Percentiles rank a stretch among this genome's conserved stretches.
Evolutionary conservation across 73 alveolate species (phyloP).

Genomic region (Effrenium voratum): DNA sequence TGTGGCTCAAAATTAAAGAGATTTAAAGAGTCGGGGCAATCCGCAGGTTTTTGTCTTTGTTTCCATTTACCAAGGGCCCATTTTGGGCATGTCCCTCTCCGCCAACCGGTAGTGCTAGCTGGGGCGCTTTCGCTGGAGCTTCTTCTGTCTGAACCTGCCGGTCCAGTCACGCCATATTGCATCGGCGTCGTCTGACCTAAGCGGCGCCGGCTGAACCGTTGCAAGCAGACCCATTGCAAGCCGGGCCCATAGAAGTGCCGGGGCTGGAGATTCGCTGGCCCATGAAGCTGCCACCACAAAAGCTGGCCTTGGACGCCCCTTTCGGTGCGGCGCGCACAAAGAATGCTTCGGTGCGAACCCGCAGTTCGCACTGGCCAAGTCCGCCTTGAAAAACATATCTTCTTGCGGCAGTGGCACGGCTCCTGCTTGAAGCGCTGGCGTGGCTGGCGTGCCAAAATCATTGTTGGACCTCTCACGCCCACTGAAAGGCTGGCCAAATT

Average conservation of each 20-base stretch:
- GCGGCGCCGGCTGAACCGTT: neutral
- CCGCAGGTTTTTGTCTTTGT: too few species aligned
- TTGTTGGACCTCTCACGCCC: conserved; percentile 89
- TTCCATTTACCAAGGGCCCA: too few species aligned
- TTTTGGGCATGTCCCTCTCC: neutral
- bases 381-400: neutral
- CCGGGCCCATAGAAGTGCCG: conserved; percentile 67
- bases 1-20: neutral
- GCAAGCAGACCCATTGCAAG: neutral
- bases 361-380: neutral
- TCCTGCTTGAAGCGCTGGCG: conserved; percentile 88
- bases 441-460: conserved; percentile 81
- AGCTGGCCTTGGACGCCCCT: conserved; percentile 39
- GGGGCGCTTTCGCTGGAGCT: conserved; percentile 88
- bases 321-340: neutral
- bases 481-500: too few species aligned
- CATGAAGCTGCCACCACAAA: conserved; percentile 76
- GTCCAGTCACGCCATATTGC: conserved; percentile 81
- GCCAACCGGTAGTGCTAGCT: neutral
- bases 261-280: conserved; percentile 91
- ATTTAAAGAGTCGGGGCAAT: neutral
- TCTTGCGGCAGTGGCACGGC: neutral
- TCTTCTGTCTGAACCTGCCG: conserved; percentile 68
- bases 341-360: neutral
- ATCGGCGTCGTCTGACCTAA: conserved; percentile 80